Evolutionary conservation across 495 filamentous ascomycete genomes (phyloP), one percentile per base, ranked within the genome.

Genomic region (Tetracladium setigerum): DNA sequence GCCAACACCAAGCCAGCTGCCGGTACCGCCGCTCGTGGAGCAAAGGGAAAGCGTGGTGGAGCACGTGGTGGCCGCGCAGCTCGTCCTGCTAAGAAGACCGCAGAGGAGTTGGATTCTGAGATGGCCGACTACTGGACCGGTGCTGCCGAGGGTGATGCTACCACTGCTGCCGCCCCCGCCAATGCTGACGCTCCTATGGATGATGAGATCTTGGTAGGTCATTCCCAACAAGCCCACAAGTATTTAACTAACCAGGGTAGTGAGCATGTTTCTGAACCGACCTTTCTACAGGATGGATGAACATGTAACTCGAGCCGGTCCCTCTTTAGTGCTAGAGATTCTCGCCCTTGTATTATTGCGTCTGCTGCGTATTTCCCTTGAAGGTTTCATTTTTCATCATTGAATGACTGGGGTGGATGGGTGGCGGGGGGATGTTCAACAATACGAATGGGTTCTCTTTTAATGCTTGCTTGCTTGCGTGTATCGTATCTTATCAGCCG

Each of bases 41-140:
- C 70, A 55, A 70, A 72, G 32, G 74, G 72, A 38, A 68, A 71
- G 53, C 69, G 69, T 65, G 74, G 77, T 54, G 68, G 65, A 42
- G 54, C 45, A 33, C 65, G 72, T 36, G 57, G 59, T 27, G 69
- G 64, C 32, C 76, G 78, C 46, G 78, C 67, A 54, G 63, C 71
- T 50, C 86, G 86, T 42, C 78, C 79, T 5, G 65, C 73, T n/a
- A 95, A 94, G 81, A 95, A 95, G 78, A 95, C 90, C 5, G 85
- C 89, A 41, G 87, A 94, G 55, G 86, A 97, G 59, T 70, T 97
- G 33, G 91, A 97, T 59, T 83, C 84, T 31, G 91, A 97, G 69
- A 97, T 97, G 91, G 89, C 81, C 30, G 87, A 95, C 59, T 97
- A 97, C 66, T 89, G 77, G 70, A 66, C 60, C 17, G 69, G 71